Percentiles rank a stretch among this genome's conserved stretches.
Conservation (phyloP, 441 rosid species). For the Jatropha multifida region DNA sequence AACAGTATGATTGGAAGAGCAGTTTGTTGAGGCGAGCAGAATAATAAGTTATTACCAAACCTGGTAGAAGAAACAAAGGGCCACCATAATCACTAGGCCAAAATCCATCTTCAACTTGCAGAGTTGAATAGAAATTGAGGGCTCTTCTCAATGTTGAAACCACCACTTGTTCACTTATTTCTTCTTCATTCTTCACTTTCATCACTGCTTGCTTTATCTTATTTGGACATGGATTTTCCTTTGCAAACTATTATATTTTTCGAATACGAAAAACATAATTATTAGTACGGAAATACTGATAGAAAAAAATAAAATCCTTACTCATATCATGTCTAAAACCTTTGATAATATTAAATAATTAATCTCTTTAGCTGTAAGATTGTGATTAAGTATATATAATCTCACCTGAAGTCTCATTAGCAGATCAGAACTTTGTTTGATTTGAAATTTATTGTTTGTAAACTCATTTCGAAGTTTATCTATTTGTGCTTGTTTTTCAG, state of each 20-base stretch:
- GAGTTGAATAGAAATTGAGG: slow-evolving; percentile 41
- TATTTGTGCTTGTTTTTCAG: slow-evolving; percentile 35
- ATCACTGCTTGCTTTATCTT: slow-evolving; percentile 1
- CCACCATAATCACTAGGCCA: slow-evolving; percentile 78
- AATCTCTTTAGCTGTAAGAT: no score
- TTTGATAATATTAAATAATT: not conserved
- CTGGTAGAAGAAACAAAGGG: slow-evolving; percentile 49
- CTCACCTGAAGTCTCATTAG: slow-evolving; percentile 55
- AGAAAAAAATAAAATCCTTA: no score
- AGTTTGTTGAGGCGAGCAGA: no score
- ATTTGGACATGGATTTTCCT: slow-evolving; percentile 29
- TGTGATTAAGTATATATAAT: no score
- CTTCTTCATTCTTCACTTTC: slow-evolving; percentile 21
- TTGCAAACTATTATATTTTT: slow-evolving; percentile 35
- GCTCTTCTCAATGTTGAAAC: slow-evolving; percentile 41
- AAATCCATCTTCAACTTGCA: slow-evolving; percentile 60
- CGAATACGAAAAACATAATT: no score
- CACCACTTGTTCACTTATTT: slow-evolving; percentile 37
- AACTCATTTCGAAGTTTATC: slow-evolving; percentile 35
- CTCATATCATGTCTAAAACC: no score
- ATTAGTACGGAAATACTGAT: no score
- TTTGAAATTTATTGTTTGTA: slow-evolving; percentile 34
- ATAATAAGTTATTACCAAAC: slow-evolving; percentile 36
- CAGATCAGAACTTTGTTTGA: slow-evolving; percentile 57
- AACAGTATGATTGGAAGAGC: no score